Evolutionary conservation across 306 rosid species (phyloP), one percentile per base, ranked within the genome.

Genomic region (Myrica gale): DNA sequence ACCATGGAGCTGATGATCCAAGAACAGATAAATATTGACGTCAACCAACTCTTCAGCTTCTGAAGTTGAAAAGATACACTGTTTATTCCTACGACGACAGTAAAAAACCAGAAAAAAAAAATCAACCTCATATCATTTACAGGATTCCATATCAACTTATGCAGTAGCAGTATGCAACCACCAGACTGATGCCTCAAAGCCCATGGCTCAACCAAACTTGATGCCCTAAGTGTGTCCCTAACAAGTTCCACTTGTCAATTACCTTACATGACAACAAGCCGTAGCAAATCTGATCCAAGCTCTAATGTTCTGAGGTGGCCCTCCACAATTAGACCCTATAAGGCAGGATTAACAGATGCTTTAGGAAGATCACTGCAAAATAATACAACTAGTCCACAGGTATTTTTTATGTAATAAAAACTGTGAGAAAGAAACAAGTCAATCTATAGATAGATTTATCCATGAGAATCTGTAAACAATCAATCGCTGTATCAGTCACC

Each of bases 1-100:
- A 75, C 98, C 98, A 68, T 87, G 93, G 73, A 92, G 85, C 81
- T 73, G 90, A 68, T 91, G 91, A 85, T 94, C 98, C 41, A 90
- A 80, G 77, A 85, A 92, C 69, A 94, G 85, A 80, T 83, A 87
- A 78, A 89, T 80, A 77, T 88, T 86, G 79, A 87, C 83, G 86
- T 90, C 95, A 74, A 89, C 75, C 15, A 92, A 78, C 85, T 82
- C 95, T 87, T 87, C 95, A 20, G 89, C 98, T 85, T 94, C 98
- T 57, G 85, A 79, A 73, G 87, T 62, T 71, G 93, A 85, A 70
- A 86, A 89, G 17, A 89, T 76, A 71, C 88, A 76, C 69, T 66
- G 84, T 79, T 79, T 88, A 78, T 74, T 77, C 90, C 98, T 94
- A 86, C 73, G 82, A 57, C 16, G 69, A 85, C 44, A 82, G 78